Evolutionary conservation across 2,329 filamentous ascomycete genomes (phyloP).

Genomic region (Nemania abortiva): DNA sequence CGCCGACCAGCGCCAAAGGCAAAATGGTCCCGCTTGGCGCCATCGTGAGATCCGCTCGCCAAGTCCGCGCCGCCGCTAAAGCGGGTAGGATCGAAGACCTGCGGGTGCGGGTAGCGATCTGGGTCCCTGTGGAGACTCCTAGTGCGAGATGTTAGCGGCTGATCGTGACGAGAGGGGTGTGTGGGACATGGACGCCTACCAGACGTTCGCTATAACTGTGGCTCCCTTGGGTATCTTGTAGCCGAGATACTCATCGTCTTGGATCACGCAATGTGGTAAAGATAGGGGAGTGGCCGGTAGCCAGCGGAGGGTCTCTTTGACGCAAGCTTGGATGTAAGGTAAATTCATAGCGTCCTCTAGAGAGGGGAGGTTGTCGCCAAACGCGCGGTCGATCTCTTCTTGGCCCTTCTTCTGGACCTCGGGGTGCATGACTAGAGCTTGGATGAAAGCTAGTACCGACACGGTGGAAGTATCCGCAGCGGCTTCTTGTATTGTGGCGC

Average conservation of each 20-base stretch:
- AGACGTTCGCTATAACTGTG: conserved; percentile 56
- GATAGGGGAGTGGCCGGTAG: conserved; percentile 54
- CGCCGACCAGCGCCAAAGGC: conserved; percentile 48
- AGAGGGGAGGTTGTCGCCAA: conserved; percentile 56
- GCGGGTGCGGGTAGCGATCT: conserved; percentile 54
- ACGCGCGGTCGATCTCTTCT: conserved; percentile 54
- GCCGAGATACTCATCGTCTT: conserved; percentile 54
- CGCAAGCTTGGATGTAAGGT: conserved; percentile 58
- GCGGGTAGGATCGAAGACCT: conserved; percentile 56
- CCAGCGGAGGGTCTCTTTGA: conserved; percentile 62
- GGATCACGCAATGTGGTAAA: conserved; percentile 53
- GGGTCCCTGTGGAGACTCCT: conserved; percentile 61
- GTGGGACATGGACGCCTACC: conserved; percentile 42
- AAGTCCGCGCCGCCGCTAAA: conserved; percentile 42
- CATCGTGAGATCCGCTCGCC: conserved; percentile 33
- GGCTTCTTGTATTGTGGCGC: not conserved
- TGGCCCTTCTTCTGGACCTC: conserved; percentile 46
- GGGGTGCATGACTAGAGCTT: conserved; percentile 56
- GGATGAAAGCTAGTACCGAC: conserved; percentile 42
- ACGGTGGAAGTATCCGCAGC: not conserved
- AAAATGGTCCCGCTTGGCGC: conserved; percentile 47
- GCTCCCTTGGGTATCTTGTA: conserved; percentile 58
- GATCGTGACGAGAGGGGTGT: not conserved
- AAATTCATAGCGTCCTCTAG: conserved; percentile 56
- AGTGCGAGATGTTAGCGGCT: not conserved